Percentiles rank a stretch among this genome's conserved stretches.
Conservation (phyloP, 2,329 filamentous ascomycete species). For the Mycocentrospora acerina region DNA sequence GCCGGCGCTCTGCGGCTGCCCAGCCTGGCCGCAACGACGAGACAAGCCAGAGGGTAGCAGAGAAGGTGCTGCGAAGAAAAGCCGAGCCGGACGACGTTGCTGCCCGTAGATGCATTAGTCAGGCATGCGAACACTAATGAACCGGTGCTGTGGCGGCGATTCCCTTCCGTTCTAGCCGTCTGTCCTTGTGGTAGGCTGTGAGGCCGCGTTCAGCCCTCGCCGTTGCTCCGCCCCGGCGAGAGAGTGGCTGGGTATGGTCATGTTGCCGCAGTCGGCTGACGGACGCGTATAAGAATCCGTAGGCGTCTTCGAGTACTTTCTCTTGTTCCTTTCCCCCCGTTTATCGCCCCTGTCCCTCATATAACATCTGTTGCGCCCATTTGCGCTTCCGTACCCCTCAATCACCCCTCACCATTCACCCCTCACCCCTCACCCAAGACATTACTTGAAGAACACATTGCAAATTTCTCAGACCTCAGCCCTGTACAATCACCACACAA, state of each 20-base stretch:
- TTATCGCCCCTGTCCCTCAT: conserved; percentile 4
- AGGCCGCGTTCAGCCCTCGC: conserved; percentile 34
- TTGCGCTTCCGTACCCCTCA: conserved; percentile 5
- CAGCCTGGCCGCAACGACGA: no score
- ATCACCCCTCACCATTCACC: conserved; percentile 14
- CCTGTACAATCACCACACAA: conserved; percentile 5
- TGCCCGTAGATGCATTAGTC: no score
- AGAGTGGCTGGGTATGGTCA: conserved; percentile 22
- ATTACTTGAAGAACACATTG: neutral
- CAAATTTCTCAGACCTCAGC: conserved; percentile 1
- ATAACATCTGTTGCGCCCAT: no score
- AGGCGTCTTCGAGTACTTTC: conserved; percentile 13
- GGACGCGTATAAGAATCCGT: conserved; percentile 18
- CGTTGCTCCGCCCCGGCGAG: conserved; percentile 31
- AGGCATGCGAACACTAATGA: no score
- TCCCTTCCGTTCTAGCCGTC: conserved; percentile 21
- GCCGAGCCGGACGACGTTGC: no score
- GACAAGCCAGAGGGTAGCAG: no score
- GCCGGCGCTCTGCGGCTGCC: no score
- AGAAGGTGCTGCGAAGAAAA: no score
- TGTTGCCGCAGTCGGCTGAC: conserved; percentile 19
- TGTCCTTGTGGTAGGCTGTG: conserved; percentile 18
- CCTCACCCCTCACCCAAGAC: conserved; percentile 13
- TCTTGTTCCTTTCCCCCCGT: conserved; percentile 7
- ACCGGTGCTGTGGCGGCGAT: no score